phyloP scores from a whole-genome alignment of 176 grass and related monocot species.

The Calamus simplicifolius region DNA sequence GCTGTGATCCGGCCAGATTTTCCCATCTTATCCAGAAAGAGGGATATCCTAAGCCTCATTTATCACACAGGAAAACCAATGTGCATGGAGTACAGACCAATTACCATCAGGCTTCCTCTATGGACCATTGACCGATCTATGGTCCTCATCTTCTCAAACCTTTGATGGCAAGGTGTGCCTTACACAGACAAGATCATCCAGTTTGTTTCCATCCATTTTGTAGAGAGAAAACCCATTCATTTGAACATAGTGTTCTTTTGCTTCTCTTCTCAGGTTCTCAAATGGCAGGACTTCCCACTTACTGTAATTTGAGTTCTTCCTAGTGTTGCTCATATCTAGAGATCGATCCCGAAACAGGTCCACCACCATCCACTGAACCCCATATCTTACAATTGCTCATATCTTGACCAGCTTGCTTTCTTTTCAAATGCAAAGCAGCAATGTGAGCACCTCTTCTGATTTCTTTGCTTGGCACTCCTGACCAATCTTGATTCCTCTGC shows the following conservation, averaged over 20 bases:
- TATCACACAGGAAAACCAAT: too few species aligned
- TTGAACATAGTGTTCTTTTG: slow-evolving; percentile 66
- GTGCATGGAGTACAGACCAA: too few species aligned
- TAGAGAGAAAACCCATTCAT: slow-evolving; percentile 66
- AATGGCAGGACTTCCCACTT: slow-evolving; percentile 84
- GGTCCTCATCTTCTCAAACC: background rate
- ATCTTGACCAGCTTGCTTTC: slow-evolving; percentile 30
- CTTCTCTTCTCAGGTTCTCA: slow-evolving; percentile 58
- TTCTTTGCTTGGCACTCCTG: slow-evolving; percentile 71
- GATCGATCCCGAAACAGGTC: slow-evolving; percentile 80
- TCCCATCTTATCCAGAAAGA: too few species aligned
- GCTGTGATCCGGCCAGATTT: too few species aligned
- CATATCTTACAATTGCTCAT: slow-evolving; percentile 83
- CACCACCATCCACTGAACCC: slow-evolving; percentile 50
- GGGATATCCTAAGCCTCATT: too few species aligned
- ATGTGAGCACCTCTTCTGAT: slow-evolving; percentile 50
- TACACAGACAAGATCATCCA: slow-evolving; percentile 93
- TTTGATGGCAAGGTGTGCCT: slow-evolving; percentile 19
- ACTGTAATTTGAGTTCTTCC: slow-evolving; percentile 60
- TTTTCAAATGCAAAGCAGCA: slow-evolving; percentile 60
- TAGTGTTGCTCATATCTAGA: slow-evolving; percentile 52
- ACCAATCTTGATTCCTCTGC: slow-evolving; percentile 75
- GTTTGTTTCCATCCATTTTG: slow-evolving; percentile 96
- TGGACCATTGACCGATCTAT: too few species aligned
- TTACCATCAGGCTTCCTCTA: too few species aligned